Base-by-base conservation (phyloP, 495 filamentous ascomycete genomes). In the Platismatia glauca region DNA sequence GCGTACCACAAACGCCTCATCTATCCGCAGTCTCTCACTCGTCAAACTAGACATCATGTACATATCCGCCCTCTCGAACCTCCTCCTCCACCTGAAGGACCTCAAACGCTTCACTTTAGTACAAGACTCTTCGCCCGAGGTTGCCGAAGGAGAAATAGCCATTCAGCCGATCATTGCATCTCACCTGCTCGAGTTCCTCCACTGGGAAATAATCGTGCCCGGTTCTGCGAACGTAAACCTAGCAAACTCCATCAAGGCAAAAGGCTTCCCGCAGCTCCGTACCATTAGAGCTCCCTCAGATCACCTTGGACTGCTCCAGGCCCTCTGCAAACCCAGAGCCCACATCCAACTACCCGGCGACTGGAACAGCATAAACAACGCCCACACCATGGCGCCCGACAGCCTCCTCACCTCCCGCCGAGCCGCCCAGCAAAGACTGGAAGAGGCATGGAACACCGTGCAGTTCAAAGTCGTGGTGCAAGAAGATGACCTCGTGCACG, bases 161-260 rank as follows among this genome's bases (percentile, higher is more conserved):
- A 85, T 85, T 73, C 78, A 81, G 46, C 88, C 87, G 0, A 83
- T 90, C 61, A 76, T 96, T 8, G 86, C 86, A 3, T 92, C 86
- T 0, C 71, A 74, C 1, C 83, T 79, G 24, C 79, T 95, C 0
- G 75, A 83, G 61, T 83, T 82, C 58, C 75, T 94, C 18, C 89
- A 94, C 73, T 94, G 92, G 92, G 89, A 95, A 68, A 82, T 92
- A 33, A 82, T 86, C 1, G 37, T 67, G 3, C 69, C 72, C 53
- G 72, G 80, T 13, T 74, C 76, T 24, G 88, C 90, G 13, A 90
- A 90, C 62, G 78, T 74, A 8, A 84, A 90, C 60, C 81, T 96
- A 41, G 88, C 89, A 20, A 81, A 80, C 63, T 86, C 86, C 57
- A 92, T 96, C 59, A 72, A 78, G 4, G 79, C 80, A 20, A 77